Percentiles rank a stretch among this genome's conserved stretches.
Evolutionary conservation across 2,329 filamentous ascomycete species (phyloP).

Genomic region (Beauveria caledonica): DNA sequence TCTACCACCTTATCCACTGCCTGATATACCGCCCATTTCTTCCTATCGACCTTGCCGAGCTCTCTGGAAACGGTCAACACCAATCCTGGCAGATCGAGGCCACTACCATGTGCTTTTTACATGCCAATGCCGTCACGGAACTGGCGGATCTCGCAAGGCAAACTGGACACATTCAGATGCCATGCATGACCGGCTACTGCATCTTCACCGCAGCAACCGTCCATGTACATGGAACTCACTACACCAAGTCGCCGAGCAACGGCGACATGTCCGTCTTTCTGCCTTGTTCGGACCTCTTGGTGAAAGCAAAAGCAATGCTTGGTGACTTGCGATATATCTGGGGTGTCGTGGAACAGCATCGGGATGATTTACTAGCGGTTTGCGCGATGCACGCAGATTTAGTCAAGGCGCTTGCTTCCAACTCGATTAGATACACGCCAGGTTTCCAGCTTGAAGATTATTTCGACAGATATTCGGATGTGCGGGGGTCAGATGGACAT

Average conservation of each 20-base stretch:
- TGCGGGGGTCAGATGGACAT: constrained; percentile 49
- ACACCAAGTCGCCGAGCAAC: constrained; percentile 44
- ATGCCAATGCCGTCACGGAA: constrained; percentile 81
- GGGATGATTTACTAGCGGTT: constrained; percentile 68
- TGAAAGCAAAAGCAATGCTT: constrained; percentile 72
- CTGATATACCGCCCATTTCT: constrained; percentile 81
- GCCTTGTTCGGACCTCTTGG: constrained; percentile 59
- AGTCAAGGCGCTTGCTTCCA: constrained; percentile 62
- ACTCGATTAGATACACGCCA: constrained; percentile 60
- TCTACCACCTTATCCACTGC: constrained; percentile 82
- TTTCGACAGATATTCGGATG: constrained; percentile 66
- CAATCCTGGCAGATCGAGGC: constrained; percentile 91
- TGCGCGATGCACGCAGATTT: constrained; percentile 73
- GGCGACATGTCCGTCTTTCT: constrained; percentile 56
- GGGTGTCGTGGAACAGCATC: constrained; percentile 72
- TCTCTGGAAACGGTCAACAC: constrained; percentile 72
- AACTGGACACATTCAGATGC: constrained; percentile 71
- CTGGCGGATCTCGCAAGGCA: constrained; percentile 71
- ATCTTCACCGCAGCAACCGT: constrained; percentile 82
- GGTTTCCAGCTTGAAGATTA: constrained; percentile 84
- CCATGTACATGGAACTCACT: constrained; percentile 79
- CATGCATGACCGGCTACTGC: constrained; percentile 78
- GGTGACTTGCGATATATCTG: constrained; percentile 66
- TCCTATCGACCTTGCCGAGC: constrained; percentile 73
- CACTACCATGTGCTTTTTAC: constrained; percentile 76